Base-by-base conservation (phyloP, 306 rosid species). In the Trifolium pratense region DNA sequence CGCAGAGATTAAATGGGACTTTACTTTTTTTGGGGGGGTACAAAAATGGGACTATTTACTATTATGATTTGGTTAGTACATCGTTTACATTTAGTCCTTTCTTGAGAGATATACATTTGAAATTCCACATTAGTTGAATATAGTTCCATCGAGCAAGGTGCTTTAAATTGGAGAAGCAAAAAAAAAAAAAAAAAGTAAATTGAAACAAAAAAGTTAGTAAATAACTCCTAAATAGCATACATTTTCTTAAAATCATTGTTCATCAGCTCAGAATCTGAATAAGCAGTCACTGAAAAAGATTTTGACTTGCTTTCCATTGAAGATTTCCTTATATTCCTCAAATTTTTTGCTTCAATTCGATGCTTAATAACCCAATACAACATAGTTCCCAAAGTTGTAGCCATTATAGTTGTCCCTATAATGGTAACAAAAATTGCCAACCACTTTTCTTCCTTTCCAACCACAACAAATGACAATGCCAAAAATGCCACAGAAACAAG, bases 321-420 rank as follows among this genome's bases (percentile, higher is more conserved):
- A 34, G 95, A 80, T 67, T 25, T 91, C 45, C 96, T 59, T 8
- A 90, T 55, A 79, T 53, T 91, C 79, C 86, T 88, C 84, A 88
- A 39, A 66, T 88, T 91, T 7, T 92, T 87, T 58, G 86, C 87
- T 81, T 91, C 96, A 29, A 95, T 90, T 8, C 97, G 90, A 76
- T 95, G 97, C 81, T 76, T 86, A 56, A 95, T 77, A 12, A 95
- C 95, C 99, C 97, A 95, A 17, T 83, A 95, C 63, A 85, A 85
- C 99, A 95, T 95, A 0, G 90, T 91, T 0, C 99, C 99, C 83
- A 95, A 75, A 0, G 99, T 95, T 0, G 97, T 75, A 7, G 91
- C 96, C 96, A 95, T 95, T 68, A 91, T 95, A 5, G 91, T 85
- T 16, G 99, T 81, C 75, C 99, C 99, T 49, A 95, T 88, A 34